Conservation (phyloP, 2,329 filamentous ascomycete species). For the Calonectria ilicicola region DNA sequence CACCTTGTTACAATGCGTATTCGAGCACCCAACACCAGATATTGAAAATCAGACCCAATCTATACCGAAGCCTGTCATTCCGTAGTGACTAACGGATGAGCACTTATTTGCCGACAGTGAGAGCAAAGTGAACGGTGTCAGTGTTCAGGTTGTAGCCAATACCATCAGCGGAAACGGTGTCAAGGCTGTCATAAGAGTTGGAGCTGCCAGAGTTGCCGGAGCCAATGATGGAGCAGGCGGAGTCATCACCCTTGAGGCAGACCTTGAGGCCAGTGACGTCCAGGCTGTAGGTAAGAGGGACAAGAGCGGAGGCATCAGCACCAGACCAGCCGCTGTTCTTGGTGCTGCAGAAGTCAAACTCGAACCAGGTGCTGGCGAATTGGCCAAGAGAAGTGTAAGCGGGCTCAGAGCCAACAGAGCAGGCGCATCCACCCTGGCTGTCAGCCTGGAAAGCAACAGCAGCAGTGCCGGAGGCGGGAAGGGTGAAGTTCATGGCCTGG, state of each 20-base stretch:
- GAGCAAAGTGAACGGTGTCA: slow-evolving; percentile 42
- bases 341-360: slow-evolving; percentile 61
- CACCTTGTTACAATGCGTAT: slow-evolving; percentile 26
- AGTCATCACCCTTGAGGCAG: slow-evolving; percentile 44
- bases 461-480: slow-evolving; percentile 52
- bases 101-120: slow-evolving; percentile 47
- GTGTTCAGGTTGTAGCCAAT: slow-evolving; percentile 54
- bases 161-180: slow-evolving; percentile 54
- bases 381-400: slow-evolving; percentile 53
- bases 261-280: slow-evolving; percentile 52
- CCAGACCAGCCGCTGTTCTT: slow-evolving; percentile 63
- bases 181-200: slow-evolving; percentile 50
- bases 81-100: accelerated
- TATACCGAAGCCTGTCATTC: background rate
- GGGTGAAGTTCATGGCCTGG: slow-evolving; percentile 54
- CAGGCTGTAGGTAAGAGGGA: slow-evolving; percentile 50
- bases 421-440: slow-evolving; percentile 63
- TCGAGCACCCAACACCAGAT: slow-evolving; percentile 26
- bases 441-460: slow-evolving; percentile 58
- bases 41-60: slow-evolving; percentile 25
- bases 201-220: slow-evolving; percentile 46
- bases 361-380: slow-evolving; percentile 60
- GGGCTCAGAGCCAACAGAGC: slow-evolving; percentile 47
- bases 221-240: slow-evolving; percentile 56
- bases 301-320: slow-evolving; percentile 63